A percentile compares a stretch with the other conserved stretches of the same genome.
phyloP scores from a whole-genome alignment of 176 grass and related monocot species.

The Aegilops umbellulata region DNA sequence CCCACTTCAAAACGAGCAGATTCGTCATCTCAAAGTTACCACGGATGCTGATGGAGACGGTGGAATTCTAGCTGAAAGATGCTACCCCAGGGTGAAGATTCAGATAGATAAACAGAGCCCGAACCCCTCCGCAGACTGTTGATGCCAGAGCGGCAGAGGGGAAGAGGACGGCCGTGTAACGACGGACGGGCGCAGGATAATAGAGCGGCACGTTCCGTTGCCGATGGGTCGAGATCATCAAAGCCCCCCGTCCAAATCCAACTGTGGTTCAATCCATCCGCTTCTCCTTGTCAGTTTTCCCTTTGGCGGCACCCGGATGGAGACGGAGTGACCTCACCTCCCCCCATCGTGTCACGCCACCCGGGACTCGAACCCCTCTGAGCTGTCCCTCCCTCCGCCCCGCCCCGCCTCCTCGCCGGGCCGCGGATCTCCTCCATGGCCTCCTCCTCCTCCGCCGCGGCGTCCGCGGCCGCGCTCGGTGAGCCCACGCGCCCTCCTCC shows the following conservation, averaged over 20 bases:
- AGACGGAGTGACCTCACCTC: constrained; percentile 8
- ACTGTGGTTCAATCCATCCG: not conserved
- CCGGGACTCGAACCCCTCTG: constrained; percentile 19
- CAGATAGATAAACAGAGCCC: not conserved
- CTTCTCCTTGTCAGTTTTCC: constrained; percentile 20
- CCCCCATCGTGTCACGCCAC: constrained; percentile 24
- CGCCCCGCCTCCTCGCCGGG: not conserved
- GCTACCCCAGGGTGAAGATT: too few relatives aligned
- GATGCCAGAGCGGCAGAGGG: too few relatives aligned
- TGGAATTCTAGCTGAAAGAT: not conserved
- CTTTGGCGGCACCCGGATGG: not conserved
- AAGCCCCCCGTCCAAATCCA: not conserved
- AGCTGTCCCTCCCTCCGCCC: not conserved
- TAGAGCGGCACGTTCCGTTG: not conserved
- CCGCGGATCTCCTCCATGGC: constrained; percentile 55
- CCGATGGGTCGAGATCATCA: not conserved
- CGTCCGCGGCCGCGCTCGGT: constrained; percentile 60
- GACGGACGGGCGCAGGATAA: not conserved
- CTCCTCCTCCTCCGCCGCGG: constrained; percentile 59
- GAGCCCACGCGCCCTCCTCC: not conserved
- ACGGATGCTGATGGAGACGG: not conserved
- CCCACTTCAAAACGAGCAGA: not conserved
- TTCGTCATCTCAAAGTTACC: not conserved
- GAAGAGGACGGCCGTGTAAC: not conserved
- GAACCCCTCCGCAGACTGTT: too few relatives aligned